Base-by-base conservation (phyloP, 108 stramenopile genomes). In the Aurantiochytrium sp. region DNA sequence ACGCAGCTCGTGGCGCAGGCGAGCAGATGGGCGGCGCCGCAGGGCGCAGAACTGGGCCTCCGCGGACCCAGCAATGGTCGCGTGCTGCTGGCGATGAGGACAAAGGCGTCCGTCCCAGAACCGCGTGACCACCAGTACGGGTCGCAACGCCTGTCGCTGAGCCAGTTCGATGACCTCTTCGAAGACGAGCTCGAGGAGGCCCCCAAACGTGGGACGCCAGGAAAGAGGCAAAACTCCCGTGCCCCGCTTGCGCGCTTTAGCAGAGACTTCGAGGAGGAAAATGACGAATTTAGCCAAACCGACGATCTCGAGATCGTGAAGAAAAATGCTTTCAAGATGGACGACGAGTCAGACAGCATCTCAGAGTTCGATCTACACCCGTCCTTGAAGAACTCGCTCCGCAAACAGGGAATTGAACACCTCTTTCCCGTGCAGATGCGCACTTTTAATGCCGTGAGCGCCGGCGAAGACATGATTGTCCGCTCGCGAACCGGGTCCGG, bases 341-440 rank as follows among this genome's bases (percentile, higher is more conserved):
- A 8, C 21, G 64, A 42, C 64, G 64, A 69, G 42, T 28, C 25
- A 1, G 64, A 69, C 18, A 69, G 64, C 64, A 42, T 83, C 19
- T 43, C 12, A 14, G 76, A 47, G 19, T 83, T 83, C 76, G 76
- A 53, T 25, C n/a, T 83, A 6, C 49, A 47, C 45, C 49, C 45
- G 16, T 18, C 12, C 12, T 45, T 83, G 6, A 35, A 83, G 18
- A 3, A 6, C 0, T 43, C 51, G 28, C 88, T 88, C 59, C 58
- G 23, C 14, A 8, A 42, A 5, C 19, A 45, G 5, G 88, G 88
- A 5, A 88, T 88, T 1, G 21, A 6, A 8, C 21, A 88, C 44
- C 76, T 90, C 35, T 90, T 90, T 47, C 89, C 89, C 8, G 89
- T 90, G 57, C 89, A 90, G 87, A 47, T 47, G 44, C 18, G 49